Evolutionary conservation across 1,139 yeast genomes (phyloP), one percentile per base, ranked within the genome.

Genomic region (Blastobotrys petasosporus): DNA sequence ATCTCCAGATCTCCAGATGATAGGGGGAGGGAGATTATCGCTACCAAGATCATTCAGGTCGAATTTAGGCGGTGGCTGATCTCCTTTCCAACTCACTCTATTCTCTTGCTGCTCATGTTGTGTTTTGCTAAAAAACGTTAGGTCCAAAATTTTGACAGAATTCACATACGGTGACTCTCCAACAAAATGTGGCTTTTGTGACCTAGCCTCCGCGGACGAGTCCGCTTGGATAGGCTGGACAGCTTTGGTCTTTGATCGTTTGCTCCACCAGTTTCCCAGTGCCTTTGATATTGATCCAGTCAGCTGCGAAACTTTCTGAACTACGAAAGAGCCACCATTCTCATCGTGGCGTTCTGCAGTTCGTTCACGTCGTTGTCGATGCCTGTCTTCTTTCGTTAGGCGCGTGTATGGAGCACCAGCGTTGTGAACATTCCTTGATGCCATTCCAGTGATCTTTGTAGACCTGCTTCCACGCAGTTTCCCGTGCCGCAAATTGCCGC

Each of bases 81-180:
- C 42, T 20, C 41, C 31, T 29, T 43, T 41, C 49, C 49, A 46
- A 8, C 10, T 34, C 20, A 44, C 36, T 2, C 29, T 33, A 9
- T 28, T 23, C 25, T 31, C 40, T 2, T 32, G 34, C 15, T 29
- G 13, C 11, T 4, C 12, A 6, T 32, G 23, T 11, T 31, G n/a
- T 20, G 33, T 33, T 30, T 42, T 38, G 10, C 13, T 9, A 30
- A 11, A n/a, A 7, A 20, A 20, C 25, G 25, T 20, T 20, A 20
- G 25, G 7, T 20, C 4, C 25, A 20, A 20, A 15, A 28, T 3
- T 17, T 11, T 7, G 31, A 13, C 39, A 16, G 5, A n/a, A 5
- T 17, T 10, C 2, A 41, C 44, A 35, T 38, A 37, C 41, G 51
- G 51, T 4, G 51, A 36, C 33, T 44, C 49, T 9, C 45, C 48